Evolutionary conservation across 2,329 filamentous ascomycete species (phyloP).

Genomic region (Aureobasidium namibiae): DNA sequence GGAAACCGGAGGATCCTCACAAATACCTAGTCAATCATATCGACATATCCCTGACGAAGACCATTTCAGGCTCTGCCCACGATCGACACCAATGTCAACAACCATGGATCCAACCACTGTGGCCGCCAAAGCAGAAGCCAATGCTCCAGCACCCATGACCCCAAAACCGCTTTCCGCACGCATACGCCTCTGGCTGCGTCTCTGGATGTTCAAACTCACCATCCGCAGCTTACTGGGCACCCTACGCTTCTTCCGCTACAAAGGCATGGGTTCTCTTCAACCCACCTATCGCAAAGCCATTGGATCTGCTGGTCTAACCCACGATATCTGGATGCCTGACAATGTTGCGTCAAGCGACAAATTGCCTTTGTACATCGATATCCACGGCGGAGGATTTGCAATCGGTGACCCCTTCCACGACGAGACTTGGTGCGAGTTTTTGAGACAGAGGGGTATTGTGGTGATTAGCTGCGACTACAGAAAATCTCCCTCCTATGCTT

Average conservation of each 20-base stretch:
- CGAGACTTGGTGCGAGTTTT: neutral
- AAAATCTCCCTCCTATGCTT: neutral
- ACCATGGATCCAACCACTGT: neutral
- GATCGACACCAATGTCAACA: neutral
- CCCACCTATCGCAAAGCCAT: neutral
- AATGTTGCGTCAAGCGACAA: neutral
- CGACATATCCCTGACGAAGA: neutral
- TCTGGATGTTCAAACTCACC: slow-evolving; percentile 8
- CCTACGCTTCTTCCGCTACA: neutral
- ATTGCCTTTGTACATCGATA: slow-evolving; percentile 3
- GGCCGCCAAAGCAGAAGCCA: neutral
- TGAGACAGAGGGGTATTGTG: neutral
- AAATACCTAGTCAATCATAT: too few species aligned
- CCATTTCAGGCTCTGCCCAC: too few species aligned
- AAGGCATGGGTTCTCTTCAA: neutral
- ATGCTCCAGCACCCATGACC: neutral
- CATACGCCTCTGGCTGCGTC: neutral
- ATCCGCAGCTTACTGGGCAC: neutral
- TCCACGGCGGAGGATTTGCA: slow-evolving; percentile 7
- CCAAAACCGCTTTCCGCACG: neutral
- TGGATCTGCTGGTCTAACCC: neutral
- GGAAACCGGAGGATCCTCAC: too few species aligned
- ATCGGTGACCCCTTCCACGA: neutral
- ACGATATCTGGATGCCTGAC: neutral
- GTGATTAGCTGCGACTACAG: neutral